Conservation (phyloP, 78 protist genomes). For the Ministeria vibrans region DNA sequence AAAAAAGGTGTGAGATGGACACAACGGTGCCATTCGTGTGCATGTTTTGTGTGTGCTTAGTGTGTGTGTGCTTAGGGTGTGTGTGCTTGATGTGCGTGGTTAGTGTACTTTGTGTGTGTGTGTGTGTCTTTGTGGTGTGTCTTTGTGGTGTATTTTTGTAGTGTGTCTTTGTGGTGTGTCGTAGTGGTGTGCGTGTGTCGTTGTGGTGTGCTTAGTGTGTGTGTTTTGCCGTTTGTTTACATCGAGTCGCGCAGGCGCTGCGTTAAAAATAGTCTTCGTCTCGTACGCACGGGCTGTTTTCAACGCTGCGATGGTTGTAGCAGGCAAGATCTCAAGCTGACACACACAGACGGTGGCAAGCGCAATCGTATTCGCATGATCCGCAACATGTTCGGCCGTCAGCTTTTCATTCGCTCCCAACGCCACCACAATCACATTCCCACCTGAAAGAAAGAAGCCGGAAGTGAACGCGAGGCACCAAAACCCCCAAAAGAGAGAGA, state of each 20-base stretch:
- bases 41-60: no score
- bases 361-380: not conserved
- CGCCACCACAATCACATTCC: constrained; percentile 25
- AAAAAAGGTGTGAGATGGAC: no score
- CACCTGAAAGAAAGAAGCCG: not conserved
- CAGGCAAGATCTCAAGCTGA: constrained; percentile 29
- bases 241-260: not conserved
- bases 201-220: no score
- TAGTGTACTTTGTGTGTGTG: no score
- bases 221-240: no score
- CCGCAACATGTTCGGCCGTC: not conserved
- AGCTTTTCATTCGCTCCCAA: constrained; percentile 12
- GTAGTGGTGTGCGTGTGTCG: no score
- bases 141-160: no score
- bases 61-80: no score
- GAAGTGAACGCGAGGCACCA: not conserved
- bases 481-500: not conserved
- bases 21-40: no score
- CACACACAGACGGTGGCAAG: not conserved
- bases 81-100: no score
- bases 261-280: not conserved
- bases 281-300: not conserved
- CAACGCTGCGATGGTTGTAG: constrained; percentile 13
- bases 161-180: no score
- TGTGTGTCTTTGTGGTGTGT: no score